phyloP scores from a whole-genome alignment of 2,329 filamentous ascomycete genomes.

The Didymosphaeria variabile region DNA sequence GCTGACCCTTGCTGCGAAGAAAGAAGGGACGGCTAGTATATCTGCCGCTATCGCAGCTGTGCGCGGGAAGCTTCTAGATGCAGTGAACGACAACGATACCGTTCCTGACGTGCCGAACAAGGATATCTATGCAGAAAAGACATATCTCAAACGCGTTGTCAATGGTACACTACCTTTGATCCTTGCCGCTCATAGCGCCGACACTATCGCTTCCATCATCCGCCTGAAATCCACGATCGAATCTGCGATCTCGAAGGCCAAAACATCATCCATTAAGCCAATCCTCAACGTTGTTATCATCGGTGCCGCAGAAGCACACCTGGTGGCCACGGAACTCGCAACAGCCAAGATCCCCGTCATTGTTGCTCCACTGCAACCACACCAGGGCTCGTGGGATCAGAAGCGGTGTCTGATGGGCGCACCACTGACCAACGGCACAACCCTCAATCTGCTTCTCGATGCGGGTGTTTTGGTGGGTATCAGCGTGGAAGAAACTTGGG shows the following conservation, averaged over 20 bases:
- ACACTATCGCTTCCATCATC: conserved; percentile 68
- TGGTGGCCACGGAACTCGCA: conserved; percentile 67
- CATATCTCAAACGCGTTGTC: conserved; percentile 65
- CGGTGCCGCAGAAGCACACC: conserved; percentile 70
- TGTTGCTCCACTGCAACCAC: conserved; percentile 67
- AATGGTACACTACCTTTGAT: conserved; percentile 64
- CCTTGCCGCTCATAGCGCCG: conserved; percentile 69
- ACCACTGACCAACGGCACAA: conserved; percentile 72
- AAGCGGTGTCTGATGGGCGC: conserved; percentile 70
- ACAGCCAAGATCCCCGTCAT: conserved; percentile 67
- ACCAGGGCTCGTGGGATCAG: conserved; percentile 67
- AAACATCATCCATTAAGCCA: conserved; percentile 31
- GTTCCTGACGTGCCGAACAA: conserved; percentile 25
- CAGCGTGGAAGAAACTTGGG: conserved; percentile 69
- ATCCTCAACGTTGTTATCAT: conserved; percentile 65
- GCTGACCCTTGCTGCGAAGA: conserved; percentile 59
- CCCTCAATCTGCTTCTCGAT: conserved; percentile 64
- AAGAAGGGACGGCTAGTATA: conserved; percentile 39
- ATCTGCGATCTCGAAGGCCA: conserved; percentile 19
- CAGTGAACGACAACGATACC: conserved; percentile 53
- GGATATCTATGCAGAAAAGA: conserved; percentile 44
- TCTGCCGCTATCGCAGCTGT: conserved; percentile 64
- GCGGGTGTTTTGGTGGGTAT: conserved; percentile 68
- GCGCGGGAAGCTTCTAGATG: conserved; percentile 64
- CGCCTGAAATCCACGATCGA: conserved; percentile 67